A percentile compares a stretch with the other conserved stretches of the same genome.
phyloP scores from a whole-genome alignment of 306 rosid species.

The Herpetospermum pedunculosum region DNA sequence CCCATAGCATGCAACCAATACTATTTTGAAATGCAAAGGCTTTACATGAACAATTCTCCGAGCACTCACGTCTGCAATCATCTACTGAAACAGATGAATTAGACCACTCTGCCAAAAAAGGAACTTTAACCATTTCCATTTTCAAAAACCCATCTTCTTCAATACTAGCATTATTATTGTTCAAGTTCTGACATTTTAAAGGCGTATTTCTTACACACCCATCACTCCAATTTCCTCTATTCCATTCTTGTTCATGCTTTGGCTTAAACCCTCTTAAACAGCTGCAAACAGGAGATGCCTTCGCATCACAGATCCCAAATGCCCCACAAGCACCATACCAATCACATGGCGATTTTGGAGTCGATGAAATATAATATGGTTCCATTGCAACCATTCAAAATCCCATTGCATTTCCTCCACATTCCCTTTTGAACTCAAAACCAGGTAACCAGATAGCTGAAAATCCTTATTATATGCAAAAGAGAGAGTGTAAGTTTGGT shows the following conservation, averaged over 20 bases:
- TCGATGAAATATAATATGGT: too few species aligned
- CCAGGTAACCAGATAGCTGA: too few species aligned
- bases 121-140: conserved; percentile 22
- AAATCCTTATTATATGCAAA: too few species aligned
- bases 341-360: too few species aligned
- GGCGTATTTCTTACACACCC: conserved; percentile 26
- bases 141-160: conserved; percentile 17
- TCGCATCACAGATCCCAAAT: conserved; percentile 20
- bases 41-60: neutral
- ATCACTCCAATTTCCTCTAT: conserved; percentile 12
- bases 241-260: conserved; percentile 14
- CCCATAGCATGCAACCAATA: conserved; percentile 35
- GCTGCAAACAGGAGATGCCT: conserved; percentile 20
- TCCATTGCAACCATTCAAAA: too few species aligned
- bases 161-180: neutral
- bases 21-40: conserved; percentile 23
- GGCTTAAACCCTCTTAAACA: conserved; percentile 41
- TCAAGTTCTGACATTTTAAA: conserved; percentile 20
- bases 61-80: neutral
- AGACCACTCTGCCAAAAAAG: neutral
- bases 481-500: too few species aligned
- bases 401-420: too few species aligned
- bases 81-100: neutral
- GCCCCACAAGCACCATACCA: too few species aligned
- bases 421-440: too few species aligned